Evolutionary conservation across 441 rosid species (phyloP).

Genomic region (Cnidoscolus chayamansa): DNA sequence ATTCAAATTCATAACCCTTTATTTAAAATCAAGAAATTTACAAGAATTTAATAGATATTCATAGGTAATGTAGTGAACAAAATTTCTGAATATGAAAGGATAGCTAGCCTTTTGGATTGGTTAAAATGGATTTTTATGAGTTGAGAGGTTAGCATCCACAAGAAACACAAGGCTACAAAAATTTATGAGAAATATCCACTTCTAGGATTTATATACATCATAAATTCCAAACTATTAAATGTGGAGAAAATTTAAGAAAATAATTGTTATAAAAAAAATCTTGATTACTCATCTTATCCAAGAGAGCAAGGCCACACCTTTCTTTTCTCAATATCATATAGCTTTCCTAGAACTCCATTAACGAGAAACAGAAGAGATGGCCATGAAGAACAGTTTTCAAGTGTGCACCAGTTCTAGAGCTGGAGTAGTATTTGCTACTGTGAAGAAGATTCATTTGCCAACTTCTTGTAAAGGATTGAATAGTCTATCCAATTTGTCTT

Average conservation of each 20-base stretch:
- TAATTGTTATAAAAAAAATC: neutral
- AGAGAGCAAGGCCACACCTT: conserved; percentile 31
- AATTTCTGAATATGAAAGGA: too few relatives aligned
- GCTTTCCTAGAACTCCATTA: conserved; percentile 1
- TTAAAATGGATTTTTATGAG: neutral
- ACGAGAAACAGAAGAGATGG: conserved; percentile 28
- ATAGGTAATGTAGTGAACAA: too few relatives aligned
- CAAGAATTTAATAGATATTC: too few relatives aligned
- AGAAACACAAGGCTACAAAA: conserved; percentile 28
- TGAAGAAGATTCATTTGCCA: conserved; percentile 34
- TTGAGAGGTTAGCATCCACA: conserved; percentile 33
- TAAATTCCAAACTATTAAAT: conserved; percentile 1
- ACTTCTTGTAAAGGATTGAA: conserved; percentile 24
- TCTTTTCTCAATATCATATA: neutral
- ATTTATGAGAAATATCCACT: conserved; percentile 25
- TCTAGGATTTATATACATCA: neutral
- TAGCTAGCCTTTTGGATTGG: too few relatives aligned
- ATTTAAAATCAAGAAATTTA: too few relatives aligned
- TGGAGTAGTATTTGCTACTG: conserved; percentile 25
- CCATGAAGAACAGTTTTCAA: conserved; percentile 45
- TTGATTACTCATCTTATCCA: neutral
- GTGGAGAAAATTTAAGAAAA: neutral
- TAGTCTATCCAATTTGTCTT: conserved; percentile 22
- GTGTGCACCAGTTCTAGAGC: conserved; percentile 27
- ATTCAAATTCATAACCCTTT: too few relatives aligned